Percentiles rank a stretch among this genome's conserved stretches.
phyloP scores from a whole-genome alignment of 176 grass and related monocot genomes.

The Themeda triandra region DNA sequence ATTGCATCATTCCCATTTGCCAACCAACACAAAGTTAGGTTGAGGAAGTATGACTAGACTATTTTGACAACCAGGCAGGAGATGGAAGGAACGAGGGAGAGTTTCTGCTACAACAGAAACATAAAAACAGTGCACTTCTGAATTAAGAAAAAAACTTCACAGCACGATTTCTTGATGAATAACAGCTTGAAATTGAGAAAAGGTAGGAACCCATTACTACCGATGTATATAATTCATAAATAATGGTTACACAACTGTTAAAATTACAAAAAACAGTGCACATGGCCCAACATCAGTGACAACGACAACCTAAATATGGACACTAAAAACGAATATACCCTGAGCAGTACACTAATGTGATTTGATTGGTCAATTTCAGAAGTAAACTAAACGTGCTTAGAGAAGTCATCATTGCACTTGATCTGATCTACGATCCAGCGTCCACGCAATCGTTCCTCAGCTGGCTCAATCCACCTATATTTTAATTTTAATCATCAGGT shows the following conservation, averaged over 20 bases:
- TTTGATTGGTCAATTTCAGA: slow-evolving; percentile 12
- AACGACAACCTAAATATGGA: slow-evolving; percentile 26
- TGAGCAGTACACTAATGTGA: slow-evolving; percentile 14
- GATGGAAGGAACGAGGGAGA: background rate
- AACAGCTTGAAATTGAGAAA: background rate
- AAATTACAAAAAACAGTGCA: background rate
- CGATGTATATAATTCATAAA: background rate
- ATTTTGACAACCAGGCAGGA: background rate
- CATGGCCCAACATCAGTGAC: slow-evolving; percentile 14
- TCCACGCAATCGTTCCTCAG: background rate
- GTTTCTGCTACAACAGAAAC: background rate
- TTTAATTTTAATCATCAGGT: slow-evolving; percentile 25
- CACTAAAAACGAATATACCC: slow-evolving; percentile 11
- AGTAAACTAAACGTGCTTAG: slow-evolving; percentile 27
- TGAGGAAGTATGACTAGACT: slow-evolving; percentile 5
- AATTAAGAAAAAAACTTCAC: background rate
- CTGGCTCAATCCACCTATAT: background rate
- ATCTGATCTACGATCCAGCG: slow-evolving; percentile 27
- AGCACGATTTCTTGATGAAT: background rate
- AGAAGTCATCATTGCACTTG: slow-evolving; percentile 19
- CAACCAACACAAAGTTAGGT: slow-evolving; percentile 2
- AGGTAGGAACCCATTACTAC: background rate
- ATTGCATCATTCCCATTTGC: background rate
- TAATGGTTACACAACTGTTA: background rate
- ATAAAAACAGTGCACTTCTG: background rate